These are phyloP conservation scores for Aspergillus pseudotamarii DNA, from an alignment of 2,329 filamentous ascomycete genomes.

Conservation along the genomic window DNA sequence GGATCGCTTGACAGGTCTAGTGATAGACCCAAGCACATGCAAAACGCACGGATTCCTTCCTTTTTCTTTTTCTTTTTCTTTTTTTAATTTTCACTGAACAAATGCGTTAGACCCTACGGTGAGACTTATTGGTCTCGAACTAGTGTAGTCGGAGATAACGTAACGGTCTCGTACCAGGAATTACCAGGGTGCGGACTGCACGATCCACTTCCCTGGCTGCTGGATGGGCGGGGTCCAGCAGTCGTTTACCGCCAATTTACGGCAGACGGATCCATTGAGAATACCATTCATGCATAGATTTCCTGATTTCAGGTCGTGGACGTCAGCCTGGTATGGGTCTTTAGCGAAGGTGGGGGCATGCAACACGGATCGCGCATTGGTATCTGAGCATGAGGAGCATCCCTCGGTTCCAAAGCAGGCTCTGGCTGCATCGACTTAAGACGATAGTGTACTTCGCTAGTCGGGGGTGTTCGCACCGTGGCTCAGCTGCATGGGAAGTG, in stretches of 20 bases:
- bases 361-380: slow-evolving; percentile 1
- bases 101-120: not conserved
- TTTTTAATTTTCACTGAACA: not conserved
- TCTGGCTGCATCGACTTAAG: not conserved
- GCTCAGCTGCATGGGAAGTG: slow-evolving; percentile 18
- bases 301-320: slow-evolving; percentile 12
- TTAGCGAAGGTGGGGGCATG: not conserved
- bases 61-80: not conserved
- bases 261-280: slow-evolving; percentile 1
- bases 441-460: slow-evolving; percentile 14
- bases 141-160: slow-evolving; percentile 17
- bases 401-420: not conserved
- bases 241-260: not conserved
- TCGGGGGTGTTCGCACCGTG: slow-evolving; percentile 9
- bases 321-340: slow-evolving; percentile 18
- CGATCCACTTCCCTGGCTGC: slow-evolving; percentile 13
- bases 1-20: slow-evolving; percentile 15
- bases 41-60: slow-evolving; percentile 14
- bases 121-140: slow-evolving; percentile 14
- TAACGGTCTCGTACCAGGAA: slow-evolving; percentile 14
- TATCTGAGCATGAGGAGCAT: not conserved
- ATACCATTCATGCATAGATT: slow-evolving; percentile 16
- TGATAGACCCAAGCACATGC: slow-evolving; percentile 15
- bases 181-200: not conserved
- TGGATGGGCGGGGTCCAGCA: slow-evolving; percentile 18